Percentiles rank a stretch among this genome's conserved stretches.
Conservation (phyloP, 2,329 filamentous ascomycete genomes). For the Sporothrix curviconia region DNA sequence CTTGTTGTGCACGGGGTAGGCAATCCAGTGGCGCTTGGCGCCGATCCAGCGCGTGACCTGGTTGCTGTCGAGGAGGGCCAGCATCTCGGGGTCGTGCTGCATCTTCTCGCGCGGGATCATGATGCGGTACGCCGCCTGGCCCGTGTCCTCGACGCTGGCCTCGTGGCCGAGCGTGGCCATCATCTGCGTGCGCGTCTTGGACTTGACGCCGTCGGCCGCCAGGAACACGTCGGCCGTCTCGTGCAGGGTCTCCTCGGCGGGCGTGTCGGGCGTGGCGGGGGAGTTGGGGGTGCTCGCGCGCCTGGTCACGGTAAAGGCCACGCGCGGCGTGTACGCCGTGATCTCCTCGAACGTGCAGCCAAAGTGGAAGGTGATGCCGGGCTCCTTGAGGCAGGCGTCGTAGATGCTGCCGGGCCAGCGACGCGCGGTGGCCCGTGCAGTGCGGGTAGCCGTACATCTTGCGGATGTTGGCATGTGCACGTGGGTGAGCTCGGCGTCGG, state of each 20-base stretch:
- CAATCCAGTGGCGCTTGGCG: slow-evolving; percentile 67
- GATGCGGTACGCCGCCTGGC: slow-evolving; percentile 73
- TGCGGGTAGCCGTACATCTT: slow-evolving; percentile 67
- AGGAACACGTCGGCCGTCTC: slow-evolving; percentile 49
- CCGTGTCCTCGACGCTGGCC: slow-evolving; percentile 58
- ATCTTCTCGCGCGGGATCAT: slow-evolving; percentile 65
- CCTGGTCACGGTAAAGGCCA: neutral
- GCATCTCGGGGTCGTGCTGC: slow-evolving; percentile 58
- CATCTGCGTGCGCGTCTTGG: slow-evolving; percentile 43
- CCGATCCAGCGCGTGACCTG: slow-evolving; percentile 71
- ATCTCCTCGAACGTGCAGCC: slow-evolving; percentile 49
- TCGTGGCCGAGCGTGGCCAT: slow-evolving; percentile 45
- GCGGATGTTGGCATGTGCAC: slow-evolving; percentile 63
- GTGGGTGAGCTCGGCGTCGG: slow-evolving; percentile 61
- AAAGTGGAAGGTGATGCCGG: slow-evolving; percentile 63
- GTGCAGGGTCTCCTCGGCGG: neutral
- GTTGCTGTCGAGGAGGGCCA: slow-evolving; percentile 58
- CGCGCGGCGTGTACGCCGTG: slow-evolving; percentile 46
- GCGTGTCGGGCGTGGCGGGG: neutral
- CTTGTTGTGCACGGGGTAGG: slow-evolving; percentile 65
- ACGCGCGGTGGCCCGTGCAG: slow-evolving; percentile 72
- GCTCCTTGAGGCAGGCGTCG: slow-evolving; percentile 57
- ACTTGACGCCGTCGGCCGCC: slow-evolving; percentile 52
- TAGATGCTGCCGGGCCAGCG: slow-evolving; percentile 63
- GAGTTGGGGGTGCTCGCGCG: neutral